Evolutionary conservation across 1,284 basidiomycete genomes (phyloP).

Genomic region (Irpex rosettiformis): DNA sequence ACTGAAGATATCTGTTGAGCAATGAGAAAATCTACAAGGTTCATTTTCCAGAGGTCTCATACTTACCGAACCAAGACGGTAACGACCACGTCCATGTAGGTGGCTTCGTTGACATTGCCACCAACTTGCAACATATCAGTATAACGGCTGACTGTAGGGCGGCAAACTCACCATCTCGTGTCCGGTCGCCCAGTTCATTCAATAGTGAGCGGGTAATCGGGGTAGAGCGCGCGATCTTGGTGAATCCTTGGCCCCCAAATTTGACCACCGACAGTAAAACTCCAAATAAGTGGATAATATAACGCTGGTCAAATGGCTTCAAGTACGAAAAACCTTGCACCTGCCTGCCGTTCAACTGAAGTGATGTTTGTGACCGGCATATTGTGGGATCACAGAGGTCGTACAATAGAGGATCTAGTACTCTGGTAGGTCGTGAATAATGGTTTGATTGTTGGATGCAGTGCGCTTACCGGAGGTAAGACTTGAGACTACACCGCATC

Average conservation of each 20-base stretch:
- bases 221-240: constrained; percentile 62
- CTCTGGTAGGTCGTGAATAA: constrained; percentile 31
- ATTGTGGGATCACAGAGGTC: constrained; percentile 74
- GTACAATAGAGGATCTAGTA: constrained; percentile 84
- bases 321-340: constrained; percentile 68
- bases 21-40: not conserved
- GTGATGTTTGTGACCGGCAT: constrained; percentile 43
- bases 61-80: constrained; percentile 66
- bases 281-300: constrained; percentile 69
- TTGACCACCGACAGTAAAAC: constrained; percentile 75
- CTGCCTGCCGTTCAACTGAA: constrained; percentile 62
- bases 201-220: constrained; percentile 61
- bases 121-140: constrained; percentile 38
- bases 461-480: constrained; percentile 72
- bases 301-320: constrained; percentile 74
- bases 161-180: constrained; percentile 52
- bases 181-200: constrained; percentile 52
- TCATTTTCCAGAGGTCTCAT: no score
- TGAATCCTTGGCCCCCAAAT: constrained; percentile 88
- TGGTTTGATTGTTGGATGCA: constrained; percentile 1
- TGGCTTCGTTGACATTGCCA: constrained; percentile 50
- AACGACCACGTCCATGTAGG: constrained; percentile 73
- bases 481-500: constrained; percentile 93
- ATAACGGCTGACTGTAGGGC: not conserved
- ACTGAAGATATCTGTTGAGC: constrained; percentile 61